Conservation (phyloP, 768 basidiomycete genomes). For the Dentipellis sp. region DNA sequence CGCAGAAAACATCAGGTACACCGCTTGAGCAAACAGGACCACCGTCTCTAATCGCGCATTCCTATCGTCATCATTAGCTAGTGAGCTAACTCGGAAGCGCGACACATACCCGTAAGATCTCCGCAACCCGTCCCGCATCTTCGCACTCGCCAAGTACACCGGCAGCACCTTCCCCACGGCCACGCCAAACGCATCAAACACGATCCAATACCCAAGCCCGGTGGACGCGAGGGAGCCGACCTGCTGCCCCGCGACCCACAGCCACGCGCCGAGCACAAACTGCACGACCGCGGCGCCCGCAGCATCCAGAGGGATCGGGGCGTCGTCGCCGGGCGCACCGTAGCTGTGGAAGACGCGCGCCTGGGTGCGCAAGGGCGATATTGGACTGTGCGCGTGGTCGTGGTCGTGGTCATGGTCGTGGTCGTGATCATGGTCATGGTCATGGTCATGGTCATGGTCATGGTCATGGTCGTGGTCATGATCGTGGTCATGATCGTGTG, state of each 20-base stretch:
- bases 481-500: slow-evolving; percentile 1
- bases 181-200: slow-evolving; percentile 88
- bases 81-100: slow-evolving; percentile 14
- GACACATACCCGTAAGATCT: slow-evolving; percentile 56
- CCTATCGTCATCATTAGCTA: slow-evolving; percentile 24
- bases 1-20: slow-evolving; percentile 90
- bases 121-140: slow-evolving; percentile 24
- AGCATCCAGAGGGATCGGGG: slow-evolving; percentile 8
- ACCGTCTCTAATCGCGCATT: slow-evolving; percentile 62
- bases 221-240: slow-evolving; percentile 81
- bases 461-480: background rate
- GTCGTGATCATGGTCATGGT: slow-evolving; percentile 4
- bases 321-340: background rate
- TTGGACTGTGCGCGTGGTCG: background rate
- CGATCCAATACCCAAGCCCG: slow-evolving; percentile 92
- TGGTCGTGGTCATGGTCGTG: background rate
- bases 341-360: background rate
- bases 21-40: slow-evolving; percentile 78
- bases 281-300: slow-evolving; percentile 25
- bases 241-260: slow-evolving; percentile 90
- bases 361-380: background rate
- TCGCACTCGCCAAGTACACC: slow-evolving; percentile 29
- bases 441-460: slow-evolving; percentile 1
- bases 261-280: slow-evolving; percentile 56
- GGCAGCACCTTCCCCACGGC: slow-evolving; percentile 39